A percentile compares a stretch with the other conserved stretches of the same genome.
Evolutionary conservation across 495 filamentous ascomycete species (phyloP).

Genomic region (Penicillium cosmopolitanum): DNA sequence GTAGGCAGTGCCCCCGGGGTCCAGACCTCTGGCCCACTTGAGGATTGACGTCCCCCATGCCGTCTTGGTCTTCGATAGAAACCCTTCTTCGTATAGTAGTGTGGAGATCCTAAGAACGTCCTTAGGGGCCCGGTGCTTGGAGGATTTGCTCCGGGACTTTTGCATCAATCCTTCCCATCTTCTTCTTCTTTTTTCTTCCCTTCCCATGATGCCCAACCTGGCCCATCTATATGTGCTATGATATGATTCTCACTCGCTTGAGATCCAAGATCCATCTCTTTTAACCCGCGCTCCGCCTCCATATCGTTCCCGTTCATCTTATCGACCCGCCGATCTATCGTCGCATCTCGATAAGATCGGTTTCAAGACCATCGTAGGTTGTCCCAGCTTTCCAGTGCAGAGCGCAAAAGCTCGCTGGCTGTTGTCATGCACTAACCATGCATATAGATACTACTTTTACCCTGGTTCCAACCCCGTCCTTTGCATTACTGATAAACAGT

Average conservation of each 20-base stretch:
- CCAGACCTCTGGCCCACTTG: constrained; percentile 14
- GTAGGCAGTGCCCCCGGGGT: constrained; percentile 4
- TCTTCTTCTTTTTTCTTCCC: neutral
- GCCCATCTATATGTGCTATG: constrained; percentile 8
- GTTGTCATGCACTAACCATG: constrained; percentile 1
- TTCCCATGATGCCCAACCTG: constrained; percentile 17
- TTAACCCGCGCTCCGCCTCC: constrained; percentile 3
- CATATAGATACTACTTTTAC: constrained; percentile 7
- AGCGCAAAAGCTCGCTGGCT: neutral
- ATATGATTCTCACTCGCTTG: neutral
- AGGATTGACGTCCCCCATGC: constrained; percentile 3
- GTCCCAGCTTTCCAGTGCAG: neutral
- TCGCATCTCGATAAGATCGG: constrained; percentile 7
- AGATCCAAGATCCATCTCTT: constrained; percentile 4
- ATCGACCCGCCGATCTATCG: constrained; percentile 9
- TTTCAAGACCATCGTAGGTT: neutral
- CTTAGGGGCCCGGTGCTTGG: constrained; percentile 9
- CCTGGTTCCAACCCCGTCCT: constrained; percentile 1
- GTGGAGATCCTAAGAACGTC: constrained; percentile 5
- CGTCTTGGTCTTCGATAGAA: constrained; percentile 10
- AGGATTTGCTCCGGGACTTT: constrained; percentile 13
- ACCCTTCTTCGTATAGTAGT: constrained; percentile 15
- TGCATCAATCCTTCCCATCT: constrained; percentile 9
- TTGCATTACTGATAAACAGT: constrained; percentile 36
- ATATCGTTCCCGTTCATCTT: constrained; percentile 2